A percentile compares a stretch with the other conserved stretches of the same genome.
Evolutionary conservation across 2,329 filamentous ascomycete species (phyloP).

Genomic region (Chaetomiaceae sp.): DNA sequence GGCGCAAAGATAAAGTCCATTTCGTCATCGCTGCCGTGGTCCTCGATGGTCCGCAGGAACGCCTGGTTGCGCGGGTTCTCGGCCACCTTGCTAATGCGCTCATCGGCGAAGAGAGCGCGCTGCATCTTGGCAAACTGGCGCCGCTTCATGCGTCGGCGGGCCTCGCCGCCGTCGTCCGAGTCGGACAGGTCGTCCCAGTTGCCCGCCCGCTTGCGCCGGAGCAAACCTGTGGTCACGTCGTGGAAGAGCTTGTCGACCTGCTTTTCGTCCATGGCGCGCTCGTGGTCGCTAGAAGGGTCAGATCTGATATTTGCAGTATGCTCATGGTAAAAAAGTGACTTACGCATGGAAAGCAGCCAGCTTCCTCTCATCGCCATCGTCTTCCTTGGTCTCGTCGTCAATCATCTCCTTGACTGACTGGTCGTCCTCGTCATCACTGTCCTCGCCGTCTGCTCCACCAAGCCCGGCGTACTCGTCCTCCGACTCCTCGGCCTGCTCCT

Average conservation of each 20-base stretch:
- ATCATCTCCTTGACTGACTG: conserved; percentile 76
- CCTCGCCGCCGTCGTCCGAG: conserved; percentile 79
- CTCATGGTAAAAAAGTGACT: conserved; percentile 41
- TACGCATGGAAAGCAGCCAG: conserved; percentile 85
- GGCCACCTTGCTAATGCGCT: conserved; percentile 84
- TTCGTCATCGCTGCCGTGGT: conserved; percentile 68
- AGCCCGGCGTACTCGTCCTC: conserved; percentile 97
- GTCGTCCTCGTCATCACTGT: conserved; percentile 64
- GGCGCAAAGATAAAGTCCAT: conserved; percentile 58
- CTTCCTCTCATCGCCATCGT: conserved; percentile 72
- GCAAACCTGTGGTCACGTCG: conserved; percentile 81
- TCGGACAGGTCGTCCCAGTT: conserved; percentile 77
- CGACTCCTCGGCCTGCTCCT: conserved; percentile 94
- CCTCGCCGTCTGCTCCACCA: conserved; percentile 83
- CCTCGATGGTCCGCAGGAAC: conserved; percentile 85
- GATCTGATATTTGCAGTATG: not conserved
- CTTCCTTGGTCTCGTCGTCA: conserved; percentile 68
- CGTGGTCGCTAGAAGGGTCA: conserved; percentile 56
- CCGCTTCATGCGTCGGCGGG: conserved; percentile 72
- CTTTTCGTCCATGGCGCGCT: conserved; percentile 75
- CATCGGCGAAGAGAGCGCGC: conserved; percentile 78
- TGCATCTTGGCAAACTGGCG: conserved; percentile 88
- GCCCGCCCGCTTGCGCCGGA: conserved; percentile 76
- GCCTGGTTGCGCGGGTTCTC: conserved; percentile 83
- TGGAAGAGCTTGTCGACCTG: conserved; percentile 86